phyloP scores from a whole-genome alignment of 2,329 filamentous ascomycete species.

The Aureobasidium sp. region DNA sequence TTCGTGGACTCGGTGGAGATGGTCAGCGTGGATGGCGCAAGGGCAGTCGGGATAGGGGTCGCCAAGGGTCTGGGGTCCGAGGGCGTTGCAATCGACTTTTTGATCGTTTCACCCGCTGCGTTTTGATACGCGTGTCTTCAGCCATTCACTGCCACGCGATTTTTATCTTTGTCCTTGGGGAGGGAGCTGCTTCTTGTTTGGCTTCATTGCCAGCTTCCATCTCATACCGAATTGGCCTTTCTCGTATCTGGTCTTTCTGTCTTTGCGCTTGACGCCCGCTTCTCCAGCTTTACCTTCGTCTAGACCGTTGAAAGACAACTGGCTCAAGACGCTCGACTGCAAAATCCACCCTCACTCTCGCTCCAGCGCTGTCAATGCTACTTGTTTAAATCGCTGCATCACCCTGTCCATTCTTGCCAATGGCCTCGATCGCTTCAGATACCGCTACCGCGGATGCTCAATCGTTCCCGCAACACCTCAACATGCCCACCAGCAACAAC shows the following conservation, averaged over 20 bases:
- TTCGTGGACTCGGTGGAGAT: neutral
- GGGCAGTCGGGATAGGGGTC: neutral
- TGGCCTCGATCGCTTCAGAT: neutral
- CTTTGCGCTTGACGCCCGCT: neutral
- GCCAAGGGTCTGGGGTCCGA: constrained; percentile 2
- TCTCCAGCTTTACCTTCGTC: constrained; percentile 2
- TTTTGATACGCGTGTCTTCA: constrained; percentile 2
- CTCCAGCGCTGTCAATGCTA: neutral
- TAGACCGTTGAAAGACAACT: constrained; percentile 6
- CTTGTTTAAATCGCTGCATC: neutral
- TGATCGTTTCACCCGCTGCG: constrained; percentile 2
- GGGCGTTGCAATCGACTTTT: constrained; percentile 5
- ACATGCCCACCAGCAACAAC: neutral
- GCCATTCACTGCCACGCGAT: constrained; percentile 3
- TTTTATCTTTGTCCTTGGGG: neutral
- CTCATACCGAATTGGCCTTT: neutral
- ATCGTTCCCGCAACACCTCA: neutral
- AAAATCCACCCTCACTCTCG: neutral
- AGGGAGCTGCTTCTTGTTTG: neutral
- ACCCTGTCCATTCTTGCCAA: neutral
- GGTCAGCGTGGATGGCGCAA: neutral
- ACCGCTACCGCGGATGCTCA: neutral
- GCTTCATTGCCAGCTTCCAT: neutral
- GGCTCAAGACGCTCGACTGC: neutral
- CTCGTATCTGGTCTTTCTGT: neutral